A percentile compares a stretch with the other conserved stretches of the same genome.
Evolutionary conservation across 768 basidiomycete species (phyloP).

Genomic region (Phylloporus sp.): DNA sequence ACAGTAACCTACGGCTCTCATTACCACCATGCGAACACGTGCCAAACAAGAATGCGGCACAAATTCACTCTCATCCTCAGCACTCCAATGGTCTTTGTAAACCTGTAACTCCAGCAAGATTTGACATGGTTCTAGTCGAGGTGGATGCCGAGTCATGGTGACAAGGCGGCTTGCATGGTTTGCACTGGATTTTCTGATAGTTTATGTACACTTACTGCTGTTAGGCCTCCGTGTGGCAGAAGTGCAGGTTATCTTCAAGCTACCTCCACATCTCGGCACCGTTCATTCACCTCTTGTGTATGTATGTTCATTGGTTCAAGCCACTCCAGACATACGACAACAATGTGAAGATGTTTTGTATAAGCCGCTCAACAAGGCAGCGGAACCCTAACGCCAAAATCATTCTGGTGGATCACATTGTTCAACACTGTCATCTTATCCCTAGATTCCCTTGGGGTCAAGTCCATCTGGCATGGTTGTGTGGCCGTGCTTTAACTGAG

Average conservation of each 20-base stretch:
- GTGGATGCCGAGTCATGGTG: not conserved
- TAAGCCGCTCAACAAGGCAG: not conserved
- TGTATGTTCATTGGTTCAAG: conserved; percentile 9
- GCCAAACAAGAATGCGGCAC: too few species aligned
- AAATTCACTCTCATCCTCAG: too few species aligned
- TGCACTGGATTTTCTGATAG: not conserved
- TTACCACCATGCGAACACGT: too few species aligned
- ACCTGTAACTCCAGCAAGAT: too few species aligned
- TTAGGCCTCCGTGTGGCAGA: conserved; percentile 25
- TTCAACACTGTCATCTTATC: not conserved
- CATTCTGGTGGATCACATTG: not conserved
- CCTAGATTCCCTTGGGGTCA: not conserved
- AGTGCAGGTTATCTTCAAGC: conserved; percentile 25
- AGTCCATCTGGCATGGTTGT: not conserved
- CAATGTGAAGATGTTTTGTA: not conserved
- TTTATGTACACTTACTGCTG: not conserved
- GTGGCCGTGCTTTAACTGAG: not conserved
- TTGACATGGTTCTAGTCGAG: not conserved
- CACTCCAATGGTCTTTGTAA: too few species aligned
- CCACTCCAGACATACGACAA: not conserved
- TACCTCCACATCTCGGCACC: conserved; percentile 10
- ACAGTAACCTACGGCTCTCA: too few species aligned
- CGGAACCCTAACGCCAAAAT: not conserved
- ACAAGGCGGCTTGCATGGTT: not conserved
- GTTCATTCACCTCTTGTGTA: conserved; percentile 21